These are phyloP conservation scores for Petunia axillaris DNA, from an alignment of 257 asterid genomes.

Conservation along the genomic window DNA sequence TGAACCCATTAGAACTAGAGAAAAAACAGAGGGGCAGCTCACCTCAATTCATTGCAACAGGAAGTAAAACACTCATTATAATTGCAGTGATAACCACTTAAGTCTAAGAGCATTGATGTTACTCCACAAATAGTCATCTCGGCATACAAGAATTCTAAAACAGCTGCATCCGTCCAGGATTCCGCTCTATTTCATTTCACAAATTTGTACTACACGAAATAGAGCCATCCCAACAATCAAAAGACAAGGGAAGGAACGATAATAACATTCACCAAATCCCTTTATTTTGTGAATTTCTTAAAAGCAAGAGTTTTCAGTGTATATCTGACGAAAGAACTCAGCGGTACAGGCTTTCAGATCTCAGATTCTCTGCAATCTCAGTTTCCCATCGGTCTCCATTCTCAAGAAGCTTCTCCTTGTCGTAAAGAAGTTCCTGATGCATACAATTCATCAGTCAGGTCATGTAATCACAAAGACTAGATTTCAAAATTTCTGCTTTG, in stretches of 20 bases:
- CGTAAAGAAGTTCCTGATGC: constrained; percentile 81
- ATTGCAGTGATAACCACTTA: not conserved
- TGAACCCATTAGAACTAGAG: not conserved
- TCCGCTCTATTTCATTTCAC: not conserved
- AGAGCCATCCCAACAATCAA: not conserved
- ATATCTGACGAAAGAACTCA: constrained; percentile 32
- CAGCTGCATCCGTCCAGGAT: not conserved
- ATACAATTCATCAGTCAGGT: not conserved
- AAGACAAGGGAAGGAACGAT: constrained; percentile 1
- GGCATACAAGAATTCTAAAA: not conserved
- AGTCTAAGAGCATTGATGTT: not conserved
- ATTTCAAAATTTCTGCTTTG: not conserved
- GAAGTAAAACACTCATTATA: not conserved
- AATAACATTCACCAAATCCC: not conserved
- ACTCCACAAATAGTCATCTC: not conserved
- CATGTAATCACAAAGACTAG: not conserved
- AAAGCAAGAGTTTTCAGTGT: not conserved
- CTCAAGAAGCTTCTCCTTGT: constrained; percentile 94
- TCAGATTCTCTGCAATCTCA: constrained; percentile 93
- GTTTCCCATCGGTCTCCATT: constrained; percentile 98
- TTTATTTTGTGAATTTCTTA: not conserved
- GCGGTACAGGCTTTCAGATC: constrained; percentile 91
- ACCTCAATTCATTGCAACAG: too few species aligned
- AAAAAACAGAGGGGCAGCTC: too few species aligned
- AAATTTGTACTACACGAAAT: not conserved